phyloP scores from a whole-genome alignment of 2,329 filamentous ascomycete species.

The Colletotrichum incanum region DNA sequence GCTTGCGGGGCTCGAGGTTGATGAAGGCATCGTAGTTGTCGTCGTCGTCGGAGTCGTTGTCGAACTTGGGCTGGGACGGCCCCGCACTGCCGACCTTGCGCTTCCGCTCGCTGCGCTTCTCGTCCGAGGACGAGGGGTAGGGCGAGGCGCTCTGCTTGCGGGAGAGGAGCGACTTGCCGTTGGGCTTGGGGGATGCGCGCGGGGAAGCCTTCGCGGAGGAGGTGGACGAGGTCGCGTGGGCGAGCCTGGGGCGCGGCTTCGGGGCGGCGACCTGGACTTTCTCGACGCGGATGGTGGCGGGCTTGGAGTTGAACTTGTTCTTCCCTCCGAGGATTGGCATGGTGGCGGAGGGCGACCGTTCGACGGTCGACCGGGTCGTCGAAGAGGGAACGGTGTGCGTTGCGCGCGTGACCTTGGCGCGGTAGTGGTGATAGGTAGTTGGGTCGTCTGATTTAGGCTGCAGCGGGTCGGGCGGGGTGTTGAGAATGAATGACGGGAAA shows the following conservation, averaged over 20 bases:
- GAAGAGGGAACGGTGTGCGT: neutral
- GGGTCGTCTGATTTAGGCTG: constrained; percentile 9
- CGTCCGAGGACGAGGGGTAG: constrained; percentile 54
- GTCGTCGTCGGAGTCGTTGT: constrained; percentile 66
- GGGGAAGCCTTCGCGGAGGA: constrained; percentile 54
- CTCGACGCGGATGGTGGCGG: constrained; percentile 67
- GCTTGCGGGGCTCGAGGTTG: constrained; percentile 63
- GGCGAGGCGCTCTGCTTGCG: constrained; percentile 61
- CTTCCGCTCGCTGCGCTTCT: constrained; percentile 40
- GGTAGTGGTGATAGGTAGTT: neutral
- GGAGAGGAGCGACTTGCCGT: constrained; percentile 43
- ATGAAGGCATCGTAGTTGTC: constrained; percentile 61
- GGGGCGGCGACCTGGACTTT: constrained; percentile 62
- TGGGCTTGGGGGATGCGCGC: constrained; percentile 59
- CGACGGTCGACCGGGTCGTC: neutral
- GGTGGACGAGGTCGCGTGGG: constrained; percentile 51
- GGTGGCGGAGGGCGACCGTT: constrained; percentile 10
- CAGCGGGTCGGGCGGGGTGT: constrained; percentile 8
- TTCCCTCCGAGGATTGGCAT: constrained; percentile 59
- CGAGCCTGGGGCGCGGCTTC: constrained; percentile 56
- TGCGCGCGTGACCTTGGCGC: constrained; percentile 19
- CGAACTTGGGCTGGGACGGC: constrained; percentile 56
- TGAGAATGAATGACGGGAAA: neutral
- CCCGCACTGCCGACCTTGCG: constrained; percentile 42
- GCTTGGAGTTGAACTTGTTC: constrained; percentile 67